Evolutionary conservation across 2,329 filamentous ascomycete species (phyloP).

Genomic region (Mariannaea elegans): DNA sequence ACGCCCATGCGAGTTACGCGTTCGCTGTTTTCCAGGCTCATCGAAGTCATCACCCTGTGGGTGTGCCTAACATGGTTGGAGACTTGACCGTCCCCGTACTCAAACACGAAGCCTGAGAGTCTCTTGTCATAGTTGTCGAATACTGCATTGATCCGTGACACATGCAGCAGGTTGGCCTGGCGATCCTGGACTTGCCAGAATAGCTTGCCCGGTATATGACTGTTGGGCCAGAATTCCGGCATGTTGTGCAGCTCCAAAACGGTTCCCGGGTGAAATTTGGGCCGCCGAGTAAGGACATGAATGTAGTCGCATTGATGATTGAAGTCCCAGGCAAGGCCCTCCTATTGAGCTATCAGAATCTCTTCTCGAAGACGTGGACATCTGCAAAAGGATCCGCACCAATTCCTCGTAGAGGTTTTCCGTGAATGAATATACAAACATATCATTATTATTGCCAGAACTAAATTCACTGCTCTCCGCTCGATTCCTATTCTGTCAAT

Average conservation of each 20-base stretch:
- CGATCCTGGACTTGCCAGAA: slow-evolving; percentile 7
- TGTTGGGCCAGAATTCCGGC: neutral
- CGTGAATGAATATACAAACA: neutral
- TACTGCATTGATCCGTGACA: neutral
- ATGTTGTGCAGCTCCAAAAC: neutral
- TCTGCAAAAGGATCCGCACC: neutral
- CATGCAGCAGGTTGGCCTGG: neutral
- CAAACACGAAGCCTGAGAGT: slow-evolving; percentile 3
- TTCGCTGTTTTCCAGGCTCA: neutral
- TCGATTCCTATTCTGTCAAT: neutral
- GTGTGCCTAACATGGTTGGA: neutral
- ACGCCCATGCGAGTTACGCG: neutral
- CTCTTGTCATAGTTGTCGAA: neutral
- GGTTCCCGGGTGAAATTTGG: neutral
- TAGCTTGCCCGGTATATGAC: neutral
- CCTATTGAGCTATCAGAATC: neutral
- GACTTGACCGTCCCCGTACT: neutral
- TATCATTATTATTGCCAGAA: neutral
- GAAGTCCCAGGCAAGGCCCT: neutral
- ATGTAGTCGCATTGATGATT: neutral
- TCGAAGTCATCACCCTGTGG: neutral
- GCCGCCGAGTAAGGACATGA: neutral
- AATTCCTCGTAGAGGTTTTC: slow-evolving; percentile 9
- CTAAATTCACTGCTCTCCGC: neutral
- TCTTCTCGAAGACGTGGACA: neutral